These are phyloP conservation scores for Protomyces macrosporus DNA, from an alignment of 1,139 yeast species.

Conservation along the genomic window DNA sequence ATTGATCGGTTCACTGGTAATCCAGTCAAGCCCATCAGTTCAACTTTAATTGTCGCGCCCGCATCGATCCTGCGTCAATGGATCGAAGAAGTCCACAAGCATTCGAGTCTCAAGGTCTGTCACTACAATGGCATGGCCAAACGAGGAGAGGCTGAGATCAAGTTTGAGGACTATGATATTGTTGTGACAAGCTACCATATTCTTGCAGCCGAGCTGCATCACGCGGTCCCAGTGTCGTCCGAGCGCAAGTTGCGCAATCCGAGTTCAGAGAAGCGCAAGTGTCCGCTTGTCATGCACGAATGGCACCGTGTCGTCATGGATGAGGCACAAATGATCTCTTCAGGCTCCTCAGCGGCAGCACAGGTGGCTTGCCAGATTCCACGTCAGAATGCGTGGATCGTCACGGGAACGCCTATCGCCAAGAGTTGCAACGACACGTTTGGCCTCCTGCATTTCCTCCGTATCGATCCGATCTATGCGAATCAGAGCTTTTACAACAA, in stretches of 20 bases:
- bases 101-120: slow-evolving; percentile 61
- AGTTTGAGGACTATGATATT: slow-evolving; percentile 59
- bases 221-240: slow-evolving; percentile 59
- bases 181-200: slow-evolving; percentile 72
- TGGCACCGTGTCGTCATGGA: slow-evolving; percentile 82
- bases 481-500: slow-evolving; percentile 37
- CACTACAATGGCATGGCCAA: slow-evolving; percentile 28
- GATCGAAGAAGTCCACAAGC: slow-evolving; percentile 62
- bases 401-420: slow-evolving; percentile 87
- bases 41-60: slow-evolving; percentile 82
- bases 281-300: slow-evolving; percentile 77
- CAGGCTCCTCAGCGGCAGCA: slow-evolving; percentile 68
- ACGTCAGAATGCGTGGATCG: slow-evolving; percentile 90
- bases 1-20: slow-evolving; percentile 48
- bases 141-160: background rate
- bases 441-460: slow-evolving; percentile 63
- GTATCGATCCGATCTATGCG: slow-evolving; percentile 57
- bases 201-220: slow-evolving; percentile 69
- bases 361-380: slow-evolving; percentile 75
- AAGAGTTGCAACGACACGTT: slow-evolving; percentile 60
- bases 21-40: slow-evolving; percentile 51
- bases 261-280: slow-evolving; percentile 35
- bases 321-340: slow-evolving; percentile 89
- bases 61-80: slow-evolving; percentile 77
- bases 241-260: slow-evolving; percentile 40